Conservation (phyloP, 331 rosid species). For the Rhamnella rubrinervis region DNA sequence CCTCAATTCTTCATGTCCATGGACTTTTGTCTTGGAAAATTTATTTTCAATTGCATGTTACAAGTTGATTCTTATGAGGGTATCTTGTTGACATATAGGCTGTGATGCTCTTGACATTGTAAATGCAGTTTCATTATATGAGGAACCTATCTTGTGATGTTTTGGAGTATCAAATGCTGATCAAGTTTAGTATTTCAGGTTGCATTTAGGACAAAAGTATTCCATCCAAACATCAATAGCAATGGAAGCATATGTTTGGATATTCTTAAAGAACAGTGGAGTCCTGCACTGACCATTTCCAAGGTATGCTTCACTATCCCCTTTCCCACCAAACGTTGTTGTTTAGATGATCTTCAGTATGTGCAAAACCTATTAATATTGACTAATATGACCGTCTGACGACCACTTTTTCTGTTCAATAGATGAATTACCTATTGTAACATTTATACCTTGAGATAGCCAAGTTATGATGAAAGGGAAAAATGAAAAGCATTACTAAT, state of each 20-base stretch:
- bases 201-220: slow-evolving; percentile 91
- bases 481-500: too few relatives aligned
- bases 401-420: neutral
- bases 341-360: neutral
- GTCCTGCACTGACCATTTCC: slow-evolving; percentile 84
- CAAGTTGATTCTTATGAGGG: too few relatives aligned
- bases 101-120: neutral
- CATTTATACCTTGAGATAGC: too few relatives aligned
- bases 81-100: too few relatives aligned
- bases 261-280: slow-evolving; percentile 96
- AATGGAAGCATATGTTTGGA: slow-evolving; percentile 91
- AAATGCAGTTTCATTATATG: neutral
- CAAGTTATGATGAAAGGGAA: too few relatives aligned
- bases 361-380: neutral
- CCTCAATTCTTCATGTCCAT: too few relatives aligned
- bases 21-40: too few relatives aligned
- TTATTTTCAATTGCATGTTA: too few relatives aligned
- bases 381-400: neutral
- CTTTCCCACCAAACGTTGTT: neutral
- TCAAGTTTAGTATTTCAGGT: slow-evolving; percentile 49
- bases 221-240: slow-evolving; percentile 86
- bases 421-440: too few relatives aligned
- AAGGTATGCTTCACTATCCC: slow-evolving; percentile 47
- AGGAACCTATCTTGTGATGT: neutral
- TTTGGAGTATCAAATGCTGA: slow-evolving; percentile 3